phyloP scores from a whole-genome alignment of 2,329 filamentous ascomycete species.

The Trichoderma sp. region DNA sequence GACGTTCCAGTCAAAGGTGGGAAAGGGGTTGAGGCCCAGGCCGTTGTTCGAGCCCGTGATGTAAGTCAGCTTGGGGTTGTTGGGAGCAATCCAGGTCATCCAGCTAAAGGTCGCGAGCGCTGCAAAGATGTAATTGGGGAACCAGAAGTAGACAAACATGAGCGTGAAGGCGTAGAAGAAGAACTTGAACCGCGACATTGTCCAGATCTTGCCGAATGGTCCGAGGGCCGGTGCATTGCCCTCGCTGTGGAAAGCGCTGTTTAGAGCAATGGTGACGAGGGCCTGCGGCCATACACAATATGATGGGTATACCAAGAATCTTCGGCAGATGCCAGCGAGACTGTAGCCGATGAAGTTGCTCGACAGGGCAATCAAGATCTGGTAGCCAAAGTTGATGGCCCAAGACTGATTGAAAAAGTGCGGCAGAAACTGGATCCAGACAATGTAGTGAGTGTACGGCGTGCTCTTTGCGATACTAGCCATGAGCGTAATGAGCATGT shows the following conservation, averaged over 20 bases:
- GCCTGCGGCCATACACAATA: slow-evolving; percentile 57
- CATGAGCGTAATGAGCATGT: slow-evolving; percentile 63
- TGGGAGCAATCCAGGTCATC: slow-evolving; percentile 59
- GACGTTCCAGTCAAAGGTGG: slow-evolving; percentile 49
- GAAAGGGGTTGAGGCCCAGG: slow-evolving; percentile 43
- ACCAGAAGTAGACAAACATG: slow-evolving; percentile 59
- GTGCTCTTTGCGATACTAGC: slow-evolving; percentile 55
- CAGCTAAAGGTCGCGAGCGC: slow-evolving; percentile 56
- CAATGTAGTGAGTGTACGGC: slow-evolving; percentile 53
- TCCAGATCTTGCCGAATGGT: slow-evolving; percentile 41
- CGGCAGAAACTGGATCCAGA: slow-evolving; percentile 51
- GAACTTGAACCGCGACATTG: slow-evolving; percentile 50
- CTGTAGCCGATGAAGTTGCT: slow-evolving; percentile 61
- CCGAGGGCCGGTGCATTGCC: slow-evolving; percentile 39
- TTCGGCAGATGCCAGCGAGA: slow-evolving; percentile 53
- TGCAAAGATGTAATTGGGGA: slow-evolving; percentile 55
- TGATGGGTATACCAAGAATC: slow-evolving; percentile 57
- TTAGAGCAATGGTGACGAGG: slow-evolving; percentile 53
- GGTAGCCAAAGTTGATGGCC: slow-evolving; percentile 48
- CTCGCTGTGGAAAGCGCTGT: slow-evolving; percentile 50
- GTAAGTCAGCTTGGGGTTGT: slow-evolving; percentile 46
- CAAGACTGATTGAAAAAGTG: slow-evolving; percentile 50
- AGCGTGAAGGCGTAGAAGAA: slow-evolving; percentile 48
- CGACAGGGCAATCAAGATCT: slow-evolving; percentile 50
- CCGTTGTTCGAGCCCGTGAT: slow-evolving; percentile 50